Conservation (phyloP, 2,329 filamentous ascomycete species). For the Cercospora citrullina region DNA sequence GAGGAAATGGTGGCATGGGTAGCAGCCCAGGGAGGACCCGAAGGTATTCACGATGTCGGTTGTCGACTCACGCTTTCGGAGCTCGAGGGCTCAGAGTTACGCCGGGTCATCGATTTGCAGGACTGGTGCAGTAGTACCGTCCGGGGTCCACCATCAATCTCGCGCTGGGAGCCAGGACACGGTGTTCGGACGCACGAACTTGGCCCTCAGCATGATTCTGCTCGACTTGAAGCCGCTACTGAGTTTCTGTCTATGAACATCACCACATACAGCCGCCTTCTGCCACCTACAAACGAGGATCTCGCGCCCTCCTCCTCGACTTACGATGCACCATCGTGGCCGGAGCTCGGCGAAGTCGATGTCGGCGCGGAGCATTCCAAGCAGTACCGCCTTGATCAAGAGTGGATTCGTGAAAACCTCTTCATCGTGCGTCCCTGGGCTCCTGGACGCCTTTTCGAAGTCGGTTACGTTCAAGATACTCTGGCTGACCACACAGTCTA, state of each 20-base stretch:
- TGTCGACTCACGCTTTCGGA: too few relatives aligned
- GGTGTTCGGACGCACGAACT: slow-evolving; percentile 28
- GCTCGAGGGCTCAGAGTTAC: too few relatives aligned
- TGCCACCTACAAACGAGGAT: too few relatives aligned
- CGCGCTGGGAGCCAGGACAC: slow-evolving; percentile 33
- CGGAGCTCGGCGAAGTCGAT: background rate
- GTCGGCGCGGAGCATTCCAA: background rate
- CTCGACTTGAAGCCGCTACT: background rate
- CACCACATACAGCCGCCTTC: background rate
- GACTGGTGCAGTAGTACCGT: background rate
- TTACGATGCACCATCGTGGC: background rate
- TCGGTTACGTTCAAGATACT: background rate
- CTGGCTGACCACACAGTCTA: background rate
- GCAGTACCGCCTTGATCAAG: background rate
- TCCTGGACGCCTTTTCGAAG: background rate
- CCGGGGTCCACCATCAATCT: background rate
- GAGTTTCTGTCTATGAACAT: background rate
- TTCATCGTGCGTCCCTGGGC: background rate
- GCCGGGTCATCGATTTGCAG: too few relatives aligned
- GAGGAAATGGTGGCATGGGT: background rate
- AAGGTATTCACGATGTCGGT: too few relatives aligned
- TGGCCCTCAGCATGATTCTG: background rate
- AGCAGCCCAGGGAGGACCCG: too few relatives aligned
- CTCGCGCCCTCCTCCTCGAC: too few relatives aligned
- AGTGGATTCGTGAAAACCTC: background rate